Evolutionary conservation across 1,284 basidiomycete genomes (phyloP).

Genomic region (Boletus subluridellus): DNA sequence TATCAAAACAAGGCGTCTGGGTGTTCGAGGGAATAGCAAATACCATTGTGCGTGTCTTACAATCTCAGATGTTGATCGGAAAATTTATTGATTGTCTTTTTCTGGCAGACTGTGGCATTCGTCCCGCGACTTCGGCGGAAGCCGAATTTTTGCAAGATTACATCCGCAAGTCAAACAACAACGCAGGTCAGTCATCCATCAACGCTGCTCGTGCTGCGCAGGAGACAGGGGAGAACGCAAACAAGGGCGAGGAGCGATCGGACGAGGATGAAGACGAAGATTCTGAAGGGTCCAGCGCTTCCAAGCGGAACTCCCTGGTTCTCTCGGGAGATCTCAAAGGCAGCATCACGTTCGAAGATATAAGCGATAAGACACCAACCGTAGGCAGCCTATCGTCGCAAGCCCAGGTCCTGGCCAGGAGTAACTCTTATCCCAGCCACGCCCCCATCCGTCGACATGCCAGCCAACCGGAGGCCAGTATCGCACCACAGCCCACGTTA

Average conservation of each 20-base stretch:
- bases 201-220: constrained; percentile 65
- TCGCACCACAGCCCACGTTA: constrained; percentile 51
- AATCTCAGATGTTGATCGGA: constrained; percentile 32
- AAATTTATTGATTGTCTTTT: constrained; percentile 37
- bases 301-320: constrained; percentile 70
- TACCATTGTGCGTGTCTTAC: constrained; percentile 72
- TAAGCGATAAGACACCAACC: constrained; percentile 79
- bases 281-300: constrained; percentile 64
- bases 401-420: constrained; percentile 60
- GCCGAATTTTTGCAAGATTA: constrained; percentile 88
- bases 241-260: constrained; percentile 62
- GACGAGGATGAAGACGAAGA: constrained; percentile 83
- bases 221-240: constrained; percentile 54
- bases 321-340: constrained; percentile 63
- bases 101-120: constrained; percentile 77
- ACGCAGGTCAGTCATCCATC: constrained; percentile 66
- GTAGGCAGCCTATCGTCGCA: constrained; percentile 71
- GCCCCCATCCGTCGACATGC: constrained; percentile 71
- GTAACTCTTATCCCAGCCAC: constrained; percentile 57
- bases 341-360: constrained; percentile 54
- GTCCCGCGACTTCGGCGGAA: constrained; percentile 82
- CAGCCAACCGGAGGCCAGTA: constrained; percentile 49
- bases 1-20: constrained; percentile 89
- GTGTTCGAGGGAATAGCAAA: constrained; percentile 89
- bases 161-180: constrained; percentile 84